Percentiles rank a stretch among this genome's conserved stretches.
phyloP scores from a whole-genome alignment of 768 basidiomycete species.

The Suillus lakei region DNA sequence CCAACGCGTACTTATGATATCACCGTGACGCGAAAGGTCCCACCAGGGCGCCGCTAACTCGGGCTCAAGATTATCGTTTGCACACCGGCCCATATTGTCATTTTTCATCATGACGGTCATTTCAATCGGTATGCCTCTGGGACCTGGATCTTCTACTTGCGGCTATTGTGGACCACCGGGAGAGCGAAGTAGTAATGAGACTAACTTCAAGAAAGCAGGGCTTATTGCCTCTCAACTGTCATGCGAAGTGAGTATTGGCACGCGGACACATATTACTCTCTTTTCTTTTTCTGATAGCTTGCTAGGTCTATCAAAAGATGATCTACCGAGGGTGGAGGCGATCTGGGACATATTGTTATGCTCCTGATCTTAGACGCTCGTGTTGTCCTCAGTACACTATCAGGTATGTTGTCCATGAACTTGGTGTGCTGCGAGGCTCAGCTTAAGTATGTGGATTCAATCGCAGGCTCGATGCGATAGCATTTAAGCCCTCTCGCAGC shows the following conservation, averaged over 20 bases:
- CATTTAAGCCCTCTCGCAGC: slow-evolving; percentile 72
- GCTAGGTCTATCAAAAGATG: slow-evolving; percentile 79
- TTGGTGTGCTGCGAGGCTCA: too few species aligned
- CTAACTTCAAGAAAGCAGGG: slow-evolving; percentile 53
- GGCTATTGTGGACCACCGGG: slow-evolving; percentile 72
- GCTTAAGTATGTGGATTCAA: background rate
- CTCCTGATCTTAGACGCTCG: slow-evolving; percentile 77
- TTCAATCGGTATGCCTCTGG: slow-evolving; percentile 33
- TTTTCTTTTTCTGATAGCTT: background rate
- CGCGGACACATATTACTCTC: background rate
- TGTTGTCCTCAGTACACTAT: slow-evolving; percentile 98
- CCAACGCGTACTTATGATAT: background rate
- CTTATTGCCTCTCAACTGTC: slow-evolving; percentile 56
- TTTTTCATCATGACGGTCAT: slow-evolving; percentile 26
- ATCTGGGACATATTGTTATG: slow-evolving; percentile 85
- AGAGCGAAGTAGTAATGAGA: slow-evolving; percentile 41
- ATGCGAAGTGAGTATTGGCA: slow-evolving; percentile 46
- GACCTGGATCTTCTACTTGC: slow-evolving; percentile 48
- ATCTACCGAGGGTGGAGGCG: slow-evolving; percentile 87
- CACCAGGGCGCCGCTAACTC: background rate
- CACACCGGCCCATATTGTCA: background rate
- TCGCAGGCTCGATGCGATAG: slow-evolving; percentile 64
- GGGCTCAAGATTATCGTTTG: background rate
- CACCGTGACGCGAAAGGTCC: background rate
- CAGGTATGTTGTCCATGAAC: slow-evolving; percentile 54